Evolutionary conservation across 345 rosid genomes (phyloP), one percentile per base, ranked within the genome.

Genomic region (Litchi chinensis): DNA sequence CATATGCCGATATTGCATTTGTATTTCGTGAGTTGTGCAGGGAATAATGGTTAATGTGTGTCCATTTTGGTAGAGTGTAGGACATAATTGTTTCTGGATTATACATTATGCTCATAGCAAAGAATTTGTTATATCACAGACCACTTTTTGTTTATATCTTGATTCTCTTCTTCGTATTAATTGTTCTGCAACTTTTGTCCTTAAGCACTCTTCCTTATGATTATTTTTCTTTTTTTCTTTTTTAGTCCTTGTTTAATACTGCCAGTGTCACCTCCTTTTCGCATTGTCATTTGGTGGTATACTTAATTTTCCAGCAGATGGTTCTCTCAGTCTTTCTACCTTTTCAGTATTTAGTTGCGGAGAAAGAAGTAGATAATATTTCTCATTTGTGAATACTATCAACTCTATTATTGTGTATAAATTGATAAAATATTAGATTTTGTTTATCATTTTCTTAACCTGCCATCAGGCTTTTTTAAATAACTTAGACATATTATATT

Each of bases 401-500:
- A 16, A 19, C 65, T 56, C 21, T 62, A 37, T n/a, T 21, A 28
- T 5, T 50, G 3, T 26, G 12, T 28, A 1, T 19, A n/a, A 52
- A 59, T 65, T 46, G 81, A 70, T 5, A 37, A 41, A 70, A 46
- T 73, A 70, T n/a, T n/a, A 46, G 50, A 68, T 48, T 79, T 13
- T 52, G 68, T 12, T 68, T 37, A 19, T 52, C 75, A 48, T 85
- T 21, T 60, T 22, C n/a, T 24, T 19, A 43, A 57, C 39, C 44
- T 24, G 43, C 28, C 56, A 77, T 75, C 59, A 59, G 52, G 72
- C 66, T 63, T 6, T 59, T 46, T 74, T 28, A 73, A 65, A 39
- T 87, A 37, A 64, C 32, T 68, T 76, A 54, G 76, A 52, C 68
- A 32, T 56, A 52, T 73, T 79, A 21, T 56, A 48, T 71, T 40